A percentile compares a stretch with the other conserved stretches of the same genome.
phyloP scores from a whole-genome alignment of 2,329 filamentous ascomycete genomes.

The Ceratocystis smalleyi region DNA sequence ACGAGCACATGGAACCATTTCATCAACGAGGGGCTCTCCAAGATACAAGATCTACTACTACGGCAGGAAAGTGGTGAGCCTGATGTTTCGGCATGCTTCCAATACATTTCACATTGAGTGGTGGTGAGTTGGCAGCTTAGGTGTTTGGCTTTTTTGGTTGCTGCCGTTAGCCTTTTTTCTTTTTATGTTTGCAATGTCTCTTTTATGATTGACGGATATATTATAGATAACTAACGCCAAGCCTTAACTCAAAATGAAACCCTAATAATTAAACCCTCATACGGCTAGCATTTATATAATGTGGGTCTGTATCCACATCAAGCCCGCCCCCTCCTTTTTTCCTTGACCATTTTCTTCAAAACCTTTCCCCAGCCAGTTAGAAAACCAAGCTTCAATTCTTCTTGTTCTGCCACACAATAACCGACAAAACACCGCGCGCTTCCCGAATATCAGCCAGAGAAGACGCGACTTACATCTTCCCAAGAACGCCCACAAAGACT shows the following conservation, averaged over 20 bases:
- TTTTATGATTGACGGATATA: too few species aligned
- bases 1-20: conserved; percentile 99
- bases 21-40: conserved; percentile 55
- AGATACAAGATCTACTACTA: conserved; percentile 81
- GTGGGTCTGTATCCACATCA: neutral
- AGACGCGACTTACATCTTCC: conserved; percentile 16
- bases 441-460: conserved; percentile 18
- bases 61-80: conserved; percentile 66
- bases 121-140: neutral
- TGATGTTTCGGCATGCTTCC: conserved; percentile 87
- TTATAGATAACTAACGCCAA: too few species aligned
- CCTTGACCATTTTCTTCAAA: neutral
- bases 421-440: conserved; percentile 16
- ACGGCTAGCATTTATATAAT: neutral
- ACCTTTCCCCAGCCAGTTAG: neutral
- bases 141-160: neutral
- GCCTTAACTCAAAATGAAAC: too few species aligned
- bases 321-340: conserved; percentile 3
- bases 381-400: conserved; percentile 4
- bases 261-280: too few species aligned
- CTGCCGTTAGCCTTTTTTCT: neutral
- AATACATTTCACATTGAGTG: conserved; percentile 81
- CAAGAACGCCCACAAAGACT: neutral
- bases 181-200: neutral
- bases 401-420: conserved; percentile 15